Percentiles rank a stretch among this genome's conserved stretches.
phyloP scores from a whole-genome alignment of 2,329 filamentous ascomycete genomes.

The Neophaeococcomyces mojaviensis region DNA sequence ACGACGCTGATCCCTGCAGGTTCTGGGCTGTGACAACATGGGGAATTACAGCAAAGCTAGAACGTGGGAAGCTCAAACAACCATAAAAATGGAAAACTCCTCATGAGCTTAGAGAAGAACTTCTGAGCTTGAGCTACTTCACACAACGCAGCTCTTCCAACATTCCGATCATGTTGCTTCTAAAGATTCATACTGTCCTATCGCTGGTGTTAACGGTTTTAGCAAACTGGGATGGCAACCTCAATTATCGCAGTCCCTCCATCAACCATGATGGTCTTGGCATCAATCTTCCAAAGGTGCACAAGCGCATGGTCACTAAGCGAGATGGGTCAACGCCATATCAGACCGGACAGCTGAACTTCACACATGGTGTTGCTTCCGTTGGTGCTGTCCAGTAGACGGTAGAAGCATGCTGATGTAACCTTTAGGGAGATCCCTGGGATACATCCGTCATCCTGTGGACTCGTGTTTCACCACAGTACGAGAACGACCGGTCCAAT shows the following conservation, averaged over 20 bases:
- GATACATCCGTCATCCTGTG: conserved; percentile 34
- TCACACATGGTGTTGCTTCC: conserved; percentile 55
- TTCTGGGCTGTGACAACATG: too few species aligned
- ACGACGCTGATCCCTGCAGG: too few species aligned
- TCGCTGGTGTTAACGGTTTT: conserved; percentile 14
- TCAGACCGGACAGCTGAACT: conserved; percentile 44
- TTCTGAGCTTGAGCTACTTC: too few species aligned
- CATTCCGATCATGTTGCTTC: background rate
- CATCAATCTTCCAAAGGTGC: conserved; percentile 53
- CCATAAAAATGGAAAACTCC: too few species aligned
- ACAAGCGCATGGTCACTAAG: conserved; percentile 43
- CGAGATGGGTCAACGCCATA: conserved; percentile 29
- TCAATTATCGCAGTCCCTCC: conserved; percentile 62
- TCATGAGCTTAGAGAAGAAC: too few species aligned
- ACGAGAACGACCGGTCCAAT: conserved; percentile 43
- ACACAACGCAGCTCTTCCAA: too few species aligned
- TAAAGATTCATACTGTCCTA: background rate
- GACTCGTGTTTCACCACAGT: conserved; percentile 33
- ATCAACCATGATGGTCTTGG: conserved; percentile 55
- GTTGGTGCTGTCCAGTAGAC: background rate
- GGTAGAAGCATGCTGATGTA: background rate
- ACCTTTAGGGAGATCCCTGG: conserved; percentile 29
- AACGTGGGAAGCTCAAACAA: too few species aligned
- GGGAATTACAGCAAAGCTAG: too few species aligned
- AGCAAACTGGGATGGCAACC: conserved; percentile 38